phyloP scores from a whole-genome alignment of 108 stramenopile genomes.

The Stephanodiscus minutulus region DNA sequence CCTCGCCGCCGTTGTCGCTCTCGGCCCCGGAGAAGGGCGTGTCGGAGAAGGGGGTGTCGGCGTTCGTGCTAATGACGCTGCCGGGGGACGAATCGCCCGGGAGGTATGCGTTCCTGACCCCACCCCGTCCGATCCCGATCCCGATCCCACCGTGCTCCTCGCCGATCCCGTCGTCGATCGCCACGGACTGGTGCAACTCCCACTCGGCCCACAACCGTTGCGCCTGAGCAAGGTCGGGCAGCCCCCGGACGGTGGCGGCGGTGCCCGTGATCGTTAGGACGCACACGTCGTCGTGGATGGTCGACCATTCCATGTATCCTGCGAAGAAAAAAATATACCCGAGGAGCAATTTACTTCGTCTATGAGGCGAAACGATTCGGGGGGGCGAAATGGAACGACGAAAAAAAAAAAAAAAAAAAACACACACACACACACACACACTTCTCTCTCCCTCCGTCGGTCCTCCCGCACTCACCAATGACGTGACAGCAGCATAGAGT shows the following conservation, averaged over 20 bases:
- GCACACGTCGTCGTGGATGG: constrained; percentile 96
- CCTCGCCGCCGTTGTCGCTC: constrained; percentile 47
- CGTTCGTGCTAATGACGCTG: constrained; percentile 36
- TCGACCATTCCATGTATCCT: constrained; percentile 89
- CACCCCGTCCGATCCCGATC: constrained; percentile 2
- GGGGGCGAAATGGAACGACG: background rate
- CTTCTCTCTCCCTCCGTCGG: background rate
- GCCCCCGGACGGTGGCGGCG: constrained; percentile 86
- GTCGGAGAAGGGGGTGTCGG: constrained; percentile 22
- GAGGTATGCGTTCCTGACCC: background rate
- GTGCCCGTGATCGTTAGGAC: constrained; percentile 95
- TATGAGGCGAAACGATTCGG: background rate
- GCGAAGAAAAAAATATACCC: background rate
- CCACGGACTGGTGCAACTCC: constrained; percentile 37
- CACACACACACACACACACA: no score
- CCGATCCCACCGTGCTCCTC: constrained; percentile 20
- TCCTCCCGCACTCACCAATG: constrained; percentile 59
- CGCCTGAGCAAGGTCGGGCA: constrained; percentile 67
- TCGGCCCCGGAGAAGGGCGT: constrained; percentile 43
- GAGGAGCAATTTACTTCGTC: background rate
- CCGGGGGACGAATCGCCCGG: constrained; percentile 46
- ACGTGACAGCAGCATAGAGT: constrained; percentile 93
- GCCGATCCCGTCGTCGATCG: constrained; percentile 17
- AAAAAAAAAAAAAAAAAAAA: no score
- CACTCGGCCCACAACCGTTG: constrained; percentile 62